These are phyloP conservation scores for Suillus brevipes DNA, from an alignment of 768 basidiomycete species.

Conservation along the genomic window DNA sequence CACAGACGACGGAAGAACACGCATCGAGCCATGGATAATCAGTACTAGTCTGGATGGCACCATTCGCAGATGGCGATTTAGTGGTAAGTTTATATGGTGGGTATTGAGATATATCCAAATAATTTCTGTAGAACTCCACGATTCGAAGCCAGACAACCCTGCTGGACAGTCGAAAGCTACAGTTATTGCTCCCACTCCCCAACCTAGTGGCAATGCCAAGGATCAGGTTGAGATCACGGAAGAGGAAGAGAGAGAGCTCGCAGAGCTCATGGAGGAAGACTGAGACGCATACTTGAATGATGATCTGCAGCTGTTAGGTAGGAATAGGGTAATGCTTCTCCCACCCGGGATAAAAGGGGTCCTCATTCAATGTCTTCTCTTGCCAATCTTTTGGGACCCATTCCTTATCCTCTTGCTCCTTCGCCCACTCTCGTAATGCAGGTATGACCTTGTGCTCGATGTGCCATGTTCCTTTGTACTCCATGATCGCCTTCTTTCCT, in stretches of 20 bases:
- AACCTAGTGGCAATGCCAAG: slow-evolving; percentile 30
- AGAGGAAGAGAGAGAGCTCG: slow-evolving; percentile 89
- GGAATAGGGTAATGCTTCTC: slow-evolving; percentile 27
- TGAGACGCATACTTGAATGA: slow-evolving; percentile 6
- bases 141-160: slow-evolving; percentile 25
- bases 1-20: slow-evolving; percentile 45
- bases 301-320: not conserved
- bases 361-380: slow-evolving; percentile 49
- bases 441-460: slow-evolving; percentile 47
- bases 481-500: slow-evolving; percentile 38
- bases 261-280: slow-evolving; percentile 62
- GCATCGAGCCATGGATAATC: slow-evolving; percentile 77
- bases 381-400: slow-evolving; percentile 49
- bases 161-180: slow-evolving; percentile 18
- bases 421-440: slow-evolving; percentile 45
- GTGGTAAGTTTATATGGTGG: slow-evolving; percentile 42
- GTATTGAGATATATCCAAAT: not conserved
- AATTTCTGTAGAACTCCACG: slow-evolving; percentile 24
- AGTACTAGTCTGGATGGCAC: slow-evolving; percentile 87
- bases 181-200: slow-evolving; percentile 29
- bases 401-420: slow-evolving; percentile 48
- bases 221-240: slow-evolving; percentile 57
- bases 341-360: slow-evolving; percentile 54
- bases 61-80: slow-evolving; percentile 79
- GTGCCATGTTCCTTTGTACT: slow-evolving; percentile 45